Base-by-base conservation (phyloP, 495 filamentous ascomycete genomes). In the Evansstolkia leycettana region DNA sequence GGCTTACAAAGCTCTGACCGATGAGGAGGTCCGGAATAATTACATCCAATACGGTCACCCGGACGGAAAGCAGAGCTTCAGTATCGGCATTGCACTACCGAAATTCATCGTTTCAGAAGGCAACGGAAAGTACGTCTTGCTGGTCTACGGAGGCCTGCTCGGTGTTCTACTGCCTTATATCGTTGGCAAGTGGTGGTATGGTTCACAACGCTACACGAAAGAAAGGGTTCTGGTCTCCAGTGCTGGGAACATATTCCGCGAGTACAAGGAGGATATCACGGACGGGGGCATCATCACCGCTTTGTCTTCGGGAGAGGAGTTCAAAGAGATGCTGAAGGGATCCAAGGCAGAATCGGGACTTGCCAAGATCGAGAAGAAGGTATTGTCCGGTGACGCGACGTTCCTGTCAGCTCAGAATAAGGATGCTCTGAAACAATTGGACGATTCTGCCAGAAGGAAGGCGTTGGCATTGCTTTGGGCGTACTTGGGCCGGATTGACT, bases 141-240 rank as follows among this genome's bases (percentile, higher is more conserved):
- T 94, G 45, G 68, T 96, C 30, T 98, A 98, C 54, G 86, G 83
- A 7, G 58, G 73, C 28, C 64, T 95, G 25, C 73, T 98, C 24
- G 92, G 88, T 33, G 83, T 95, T 19, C 60, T 94, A 28, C 60
- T 98, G 29, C 90, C 90, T 9, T 98, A 94, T 51, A 67, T 92
- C 32, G 92, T 96, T 25, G 90, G 90, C 17, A 82, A 79, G 23
- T 98, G 90, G 90, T 98, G 90, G 90, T 98, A 96, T 54, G 90
- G 90, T 35, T 93, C 85, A 5, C 85, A 94, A 52, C 70, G 78
- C 31, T 71, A 84, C 52, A 95, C 90, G 13, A 90, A 84, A 57
- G 90, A 98, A 60, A 80, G 80, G 42, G 81, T 96, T 19, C 68
- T 93, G 25, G 78, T 93, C 37, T 83, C 86, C 44, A 95, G 82